Evolutionary conservation across 768 basidiomycete species (phyloP), one percentile per base, ranked within the genome.

Genomic region (Suillus weaverae): DNA sequence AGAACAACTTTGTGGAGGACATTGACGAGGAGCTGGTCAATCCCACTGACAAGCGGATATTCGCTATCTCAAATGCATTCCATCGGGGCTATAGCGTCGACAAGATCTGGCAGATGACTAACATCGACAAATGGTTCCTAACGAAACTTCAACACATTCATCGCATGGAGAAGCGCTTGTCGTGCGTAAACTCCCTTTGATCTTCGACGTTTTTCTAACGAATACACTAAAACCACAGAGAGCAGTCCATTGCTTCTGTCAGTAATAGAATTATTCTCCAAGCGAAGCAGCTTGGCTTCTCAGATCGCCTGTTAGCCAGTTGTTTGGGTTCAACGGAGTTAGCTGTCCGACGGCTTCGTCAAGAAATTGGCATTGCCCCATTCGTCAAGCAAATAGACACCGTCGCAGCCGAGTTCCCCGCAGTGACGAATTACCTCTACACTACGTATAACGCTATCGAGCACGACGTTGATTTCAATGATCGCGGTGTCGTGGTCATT

Each of bases 331-430:
- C 96, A 8, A 97, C 92, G 16, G 97, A 97, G 76, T 88, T 99
- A 48, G 95, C 95, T 50, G 89, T 99, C 36, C 93, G 97, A 64
- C 86, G 91, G 48, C 83, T 95, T 60, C 91, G 97, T 63, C 90
- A 94, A 73, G 97, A 99, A 77, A 77, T 79, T 55, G 86, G 84
- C 39, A 90, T 99, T 70, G 83, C 83, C 14, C 96, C 96, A 0
- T 97, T 94, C 75, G 92, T 97, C 78, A 99, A 99, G 83, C 97
- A 99, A 75, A 99, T 98, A 76, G 97, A 99, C 71, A 99, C 97
- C 0, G 96, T 99, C 62, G 97, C 97, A 13, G 97, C 97, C 35
- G 96, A 99, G 74, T 99, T 98, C 86, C 97, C 97, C 2, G 95
- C 96, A 1, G 94, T 90, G 82, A 99, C 97, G 62, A 99, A 99